phyloP scores from a whole-genome alignment of 805 yeast species.

The Metschnikowia santaceciliae region DNA sequence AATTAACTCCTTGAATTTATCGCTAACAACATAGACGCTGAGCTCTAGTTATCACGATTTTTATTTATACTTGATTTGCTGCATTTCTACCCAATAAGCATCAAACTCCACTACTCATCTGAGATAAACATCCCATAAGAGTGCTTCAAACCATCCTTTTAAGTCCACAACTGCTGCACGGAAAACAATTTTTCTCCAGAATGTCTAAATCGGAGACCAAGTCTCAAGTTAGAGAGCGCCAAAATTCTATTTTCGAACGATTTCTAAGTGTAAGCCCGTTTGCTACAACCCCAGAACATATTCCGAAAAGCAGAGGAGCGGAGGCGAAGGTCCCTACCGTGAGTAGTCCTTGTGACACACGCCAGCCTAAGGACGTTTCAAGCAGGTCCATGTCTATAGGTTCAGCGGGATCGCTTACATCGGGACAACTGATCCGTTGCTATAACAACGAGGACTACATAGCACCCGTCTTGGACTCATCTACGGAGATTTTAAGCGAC shows the following conservation, averaged over 20 bases:
- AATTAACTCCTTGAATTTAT: background rate
- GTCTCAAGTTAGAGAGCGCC: background rate
- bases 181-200: background rate
- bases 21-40: background rate
- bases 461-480: constrained; percentile 29
- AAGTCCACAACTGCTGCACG: background rate
- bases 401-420: constrained; percentile 2
- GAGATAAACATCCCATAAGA: background rate
- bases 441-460: constrained; percentile 27
- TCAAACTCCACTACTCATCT: background rate
- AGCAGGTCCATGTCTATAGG: constrained; percentile 7
- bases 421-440: constrained; percentile 12
- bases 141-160: background rate
- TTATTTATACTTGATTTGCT: background rate
- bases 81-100: background rate
- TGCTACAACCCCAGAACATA: background rate
- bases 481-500: constrained; percentile 27
- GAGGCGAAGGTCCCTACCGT: background rate
- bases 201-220: background rate
- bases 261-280: constrained; percentile 5
- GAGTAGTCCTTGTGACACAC: background rate
- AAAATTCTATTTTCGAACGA: constrained; percentile 7
- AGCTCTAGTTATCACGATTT: background rate
- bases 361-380: background rate
- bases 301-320: background rate